Conservation (phyloP, 306 rosid genomes). For the Cyclanthera cordifolia region DNA sequence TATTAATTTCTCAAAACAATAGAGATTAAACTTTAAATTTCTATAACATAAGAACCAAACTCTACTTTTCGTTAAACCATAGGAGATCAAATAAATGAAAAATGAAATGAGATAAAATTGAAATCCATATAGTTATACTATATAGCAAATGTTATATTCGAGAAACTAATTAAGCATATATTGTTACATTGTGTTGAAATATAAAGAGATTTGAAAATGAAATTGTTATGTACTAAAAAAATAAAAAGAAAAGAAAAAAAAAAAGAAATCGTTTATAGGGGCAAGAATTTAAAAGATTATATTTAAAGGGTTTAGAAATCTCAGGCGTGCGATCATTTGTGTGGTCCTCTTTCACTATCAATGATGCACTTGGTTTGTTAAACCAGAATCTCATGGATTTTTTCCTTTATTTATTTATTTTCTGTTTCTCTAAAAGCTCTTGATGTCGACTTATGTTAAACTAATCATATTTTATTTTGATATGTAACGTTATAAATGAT, state of each 20-base stretch:
- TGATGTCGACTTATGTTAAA: constrained; percentile 2
- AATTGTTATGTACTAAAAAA: too few species aligned
- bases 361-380: constrained; percentile 39
- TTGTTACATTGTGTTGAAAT: neutral
- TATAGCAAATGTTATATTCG: neutral
- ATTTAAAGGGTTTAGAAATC: neutral
- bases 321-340: constrained; percentile 35
- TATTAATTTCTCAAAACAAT: too few species aligned
- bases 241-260: too few species aligned
- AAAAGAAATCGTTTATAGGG: too few species aligned
- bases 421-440: neutral
- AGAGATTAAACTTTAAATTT: too few species aligned
- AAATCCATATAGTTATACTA: neutral
- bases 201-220: neutral
- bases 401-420: neutral
- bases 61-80: too few species aligned
- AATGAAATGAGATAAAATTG: neutral
- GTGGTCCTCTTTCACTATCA: constrained; percentile 51
- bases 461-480: neutral
- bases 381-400: constrained; percentile 27
- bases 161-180: too few species aligned
- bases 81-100: too few species aligned
- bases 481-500: too few species aligned
- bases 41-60: too few species aligned
- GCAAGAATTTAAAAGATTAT: neutral